These are phyloP conservation scores for Anisogramma anomala DNA, from an alignment of 2,329 filamentous ascomycete species.

Conservation along the genomic window DNA sequence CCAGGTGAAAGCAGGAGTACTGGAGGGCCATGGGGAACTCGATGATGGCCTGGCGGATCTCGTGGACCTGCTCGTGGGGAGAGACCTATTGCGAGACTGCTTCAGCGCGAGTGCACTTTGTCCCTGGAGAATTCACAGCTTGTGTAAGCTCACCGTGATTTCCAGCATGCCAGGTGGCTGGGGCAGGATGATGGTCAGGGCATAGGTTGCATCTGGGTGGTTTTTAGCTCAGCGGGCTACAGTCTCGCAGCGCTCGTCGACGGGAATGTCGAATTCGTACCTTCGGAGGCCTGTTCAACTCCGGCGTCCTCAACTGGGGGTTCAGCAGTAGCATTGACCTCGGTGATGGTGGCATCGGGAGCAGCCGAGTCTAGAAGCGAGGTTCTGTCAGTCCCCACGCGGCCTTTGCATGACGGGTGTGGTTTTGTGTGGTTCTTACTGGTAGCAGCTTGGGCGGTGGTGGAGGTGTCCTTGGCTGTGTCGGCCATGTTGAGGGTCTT, in stretches of 20 bases:
- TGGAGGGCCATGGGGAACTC: slow-evolving; percentile 87
- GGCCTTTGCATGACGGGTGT: not conserved
- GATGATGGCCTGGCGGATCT: slow-evolving; percentile 92
- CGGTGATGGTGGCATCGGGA: slow-evolving; percentile 1
- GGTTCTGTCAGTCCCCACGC: slow-evolving; percentile 6
- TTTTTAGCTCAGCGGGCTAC: slow-evolving; percentile 13
- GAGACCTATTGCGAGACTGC: slow-evolving; percentile 50
- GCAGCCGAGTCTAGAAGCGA: slow-evolving; percentile 6
- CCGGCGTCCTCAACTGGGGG: slow-evolving; percentile 18
- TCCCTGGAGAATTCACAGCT: slow-evolving; percentile 8
- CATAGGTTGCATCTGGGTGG: slow-evolving; percentile 37
- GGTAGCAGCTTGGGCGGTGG: slow-evolving; percentile 1
- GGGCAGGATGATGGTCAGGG: slow-evolving; percentile 68
- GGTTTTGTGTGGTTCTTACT: slow-evolving; percentile 3
- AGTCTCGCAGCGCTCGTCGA: no score
- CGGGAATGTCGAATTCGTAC: no score
- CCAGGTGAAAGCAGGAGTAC: slow-evolving; percentile 97
- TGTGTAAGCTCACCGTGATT: slow-evolving; percentile 56
- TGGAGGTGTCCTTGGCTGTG: slow-evolving; percentile 8
- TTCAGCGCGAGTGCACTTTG: slow-evolving; percentile 16
- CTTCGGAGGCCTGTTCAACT: slow-evolving; percentile 23
- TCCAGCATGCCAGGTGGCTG: slow-evolving; percentile 68
- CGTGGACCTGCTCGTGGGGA: slow-evolving; percentile 90
- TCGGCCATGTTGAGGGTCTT: slow-evolving; percentile 12
- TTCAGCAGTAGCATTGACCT: slow-evolving; percentile 9